Conservation (phyloP, 2,329 filamentous ascomycete genomes). For the Trichoderma arundinaceum region DNA sequence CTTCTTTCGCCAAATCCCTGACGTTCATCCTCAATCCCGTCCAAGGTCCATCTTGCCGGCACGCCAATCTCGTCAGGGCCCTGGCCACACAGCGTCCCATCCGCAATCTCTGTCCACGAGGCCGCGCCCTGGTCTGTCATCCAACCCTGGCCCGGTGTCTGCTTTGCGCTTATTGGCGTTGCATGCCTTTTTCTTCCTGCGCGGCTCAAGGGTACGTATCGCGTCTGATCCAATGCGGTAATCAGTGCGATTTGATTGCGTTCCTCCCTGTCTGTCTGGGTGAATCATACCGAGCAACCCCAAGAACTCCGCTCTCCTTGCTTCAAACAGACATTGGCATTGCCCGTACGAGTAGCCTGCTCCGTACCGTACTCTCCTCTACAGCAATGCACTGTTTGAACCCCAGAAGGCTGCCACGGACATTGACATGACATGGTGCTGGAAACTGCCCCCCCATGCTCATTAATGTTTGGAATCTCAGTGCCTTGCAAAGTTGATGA, state of each 20-base stretch:
- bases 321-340: neutral
- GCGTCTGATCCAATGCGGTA: slow-evolving; percentile 31
- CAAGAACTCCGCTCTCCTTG: neutral
- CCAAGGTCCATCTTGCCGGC: slow-evolving; percentile 31
- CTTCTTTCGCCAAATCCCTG: slow-evolving; percentile 28
- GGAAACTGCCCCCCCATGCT: too few relatives aligned
- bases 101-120: slow-evolving; percentile 33
- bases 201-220: slow-evolving; percentile 29
- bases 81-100: slow-evolving; percentile 30
- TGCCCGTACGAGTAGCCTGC: slow-evolving; percentile 2
- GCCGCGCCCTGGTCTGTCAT: slow-evolving; percentile 30
- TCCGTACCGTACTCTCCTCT: too few relatives aligned
- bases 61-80: slow-evolving; percentile 33
- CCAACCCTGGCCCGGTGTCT: slow-evolving; percentile 3
- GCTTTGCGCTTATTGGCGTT: slow-evolving; percentile 23
- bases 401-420: slow-evolving; percentile 2
- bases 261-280: slow-evolving; percentile 1
- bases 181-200: neutral
- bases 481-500: neutral
- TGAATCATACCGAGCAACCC: slow-evolving; percentile 14
- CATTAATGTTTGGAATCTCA: neutral
- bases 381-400: too few relatives aligned
- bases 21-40: slow-evolving; percentile 30
- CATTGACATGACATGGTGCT: too few relatives aligned
- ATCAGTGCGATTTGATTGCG: slow-evolving; percentile 32